A percentile compares a stretch with the other conserved stretches of the same genome.
Conservation (phyloP, 345 rosid species). For the Trapa bicornis region DNA sequence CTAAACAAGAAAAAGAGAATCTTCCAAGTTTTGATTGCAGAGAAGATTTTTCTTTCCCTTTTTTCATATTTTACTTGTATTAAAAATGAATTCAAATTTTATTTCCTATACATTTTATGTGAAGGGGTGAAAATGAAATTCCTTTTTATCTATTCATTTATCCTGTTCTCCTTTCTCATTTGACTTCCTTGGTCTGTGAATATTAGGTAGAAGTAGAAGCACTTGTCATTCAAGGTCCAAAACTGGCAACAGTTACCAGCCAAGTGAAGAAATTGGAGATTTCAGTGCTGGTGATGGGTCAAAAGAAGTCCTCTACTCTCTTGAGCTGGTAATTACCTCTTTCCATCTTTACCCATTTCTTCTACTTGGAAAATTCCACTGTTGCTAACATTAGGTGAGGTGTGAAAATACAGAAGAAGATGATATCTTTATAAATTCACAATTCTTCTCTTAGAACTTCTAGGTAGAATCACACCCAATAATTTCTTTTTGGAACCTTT, state of each 20-base stretch:
- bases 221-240: constrained; percentile 85
- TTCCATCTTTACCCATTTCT: neutral
- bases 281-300: constrained; percentile 78
- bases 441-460: too few relatives aligned
- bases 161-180: neutral
- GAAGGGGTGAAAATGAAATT: neutral
- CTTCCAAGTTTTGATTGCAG: neutral
- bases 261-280: constrained; percentile 94
- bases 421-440: too few relatives aligned
- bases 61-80: neutral
- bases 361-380: too few relatives aligned
- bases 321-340: constrained; percentile 33
- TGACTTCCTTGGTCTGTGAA: constrained; percentile 1
- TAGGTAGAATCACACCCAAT: neutral
- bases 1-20: neutral
- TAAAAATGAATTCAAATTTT: neutral
- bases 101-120: neutral
- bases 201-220: constrained; percentile 80
- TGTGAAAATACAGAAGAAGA: too few relatives aligned
- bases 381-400: too few relatives aligned
- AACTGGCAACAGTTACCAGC: constrained; percentile 60
- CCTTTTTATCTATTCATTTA: neutral
- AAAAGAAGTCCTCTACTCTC: constrained; percentile 52
- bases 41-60: neutral
- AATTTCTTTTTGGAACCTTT: neutral